Base-by-base conservation (phyloP, 1,284 basidiomycete genomes). In the Tilletiaria anomala region DNA sequence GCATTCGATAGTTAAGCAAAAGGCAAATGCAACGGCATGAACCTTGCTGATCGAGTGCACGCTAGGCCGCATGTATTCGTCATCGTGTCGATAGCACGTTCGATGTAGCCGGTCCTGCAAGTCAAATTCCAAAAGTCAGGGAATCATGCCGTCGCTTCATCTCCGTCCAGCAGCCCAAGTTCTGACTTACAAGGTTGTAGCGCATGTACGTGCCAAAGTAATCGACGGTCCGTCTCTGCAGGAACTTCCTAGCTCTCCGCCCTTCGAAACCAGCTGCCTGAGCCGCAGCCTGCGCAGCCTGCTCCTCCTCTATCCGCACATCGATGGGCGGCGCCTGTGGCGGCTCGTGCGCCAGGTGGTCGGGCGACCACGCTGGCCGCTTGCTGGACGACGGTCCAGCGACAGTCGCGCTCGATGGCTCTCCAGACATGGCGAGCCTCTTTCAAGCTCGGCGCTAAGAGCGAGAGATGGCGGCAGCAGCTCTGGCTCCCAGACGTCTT, bases 211-310 rank as follows among this genome's bases (percentile, higher is more conserved):
- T 78, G 19, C 86, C 86, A 56, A 83, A 83, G 63, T 88, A 93
- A 69, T 96, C 91, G 11, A 96, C 86, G 12, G 91, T 96, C 65
- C 87, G 72, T 46, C 91, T 72, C 16, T 91, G 88, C 54, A 87
- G 76, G 43, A 86, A 87, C 70, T 88, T 87, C 71, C 87, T 85
- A 50, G 85, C 74, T 4, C 73, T 69, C 76, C 86, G 23, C 74
- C 82, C 61, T 80, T 83, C 55, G 50, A 53, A 66, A 21, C 53
- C 67, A 40, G 51, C 57, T 15, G 49, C 57, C 32, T 58, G 52
- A 42, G 67, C 53, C 37, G 68, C 51, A 48, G 50, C 68, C n/a
- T 72, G 79, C 2, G 83, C 73, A 0, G 70, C 81, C 59, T 82
- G 72, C 60, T 88, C 83, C 43, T 80, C 75, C 44, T 86, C 82